Evolutionary conservation across 2,329 filamentous ascomycete species (phyloP).

Genomic region (Berkeleyomyces basicola): DNA sequence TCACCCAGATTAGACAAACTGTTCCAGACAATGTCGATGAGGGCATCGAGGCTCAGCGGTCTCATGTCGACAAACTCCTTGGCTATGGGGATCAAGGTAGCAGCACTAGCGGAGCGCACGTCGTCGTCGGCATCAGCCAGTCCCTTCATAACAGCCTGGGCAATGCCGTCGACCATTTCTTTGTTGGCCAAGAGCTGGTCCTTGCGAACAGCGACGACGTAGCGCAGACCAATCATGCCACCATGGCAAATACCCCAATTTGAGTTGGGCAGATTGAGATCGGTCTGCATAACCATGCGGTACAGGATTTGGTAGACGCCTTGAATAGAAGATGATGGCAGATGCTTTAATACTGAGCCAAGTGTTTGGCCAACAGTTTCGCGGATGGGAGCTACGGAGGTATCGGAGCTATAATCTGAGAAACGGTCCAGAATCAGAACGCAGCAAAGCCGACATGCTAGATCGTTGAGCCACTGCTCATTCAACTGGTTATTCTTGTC

Average conservation of each 20-base stretch:
- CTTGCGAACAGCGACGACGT: conserved; percentile 87
- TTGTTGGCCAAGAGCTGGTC: conserved; percentile 74
- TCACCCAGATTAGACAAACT: conserved; percentile 94
- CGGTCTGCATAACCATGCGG: conserved; percentile 80
- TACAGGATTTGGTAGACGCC: conserved; percentile 73
- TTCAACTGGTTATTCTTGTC: conserved; percentile 66
- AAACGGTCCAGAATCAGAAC: conserved; percentile 97
- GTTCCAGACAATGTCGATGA: conserved; percentile 94
- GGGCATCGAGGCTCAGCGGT: conserved; percentile 55
- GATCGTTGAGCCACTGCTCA: conserved; percentile 75
- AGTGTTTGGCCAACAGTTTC: conserved; percentile 91
- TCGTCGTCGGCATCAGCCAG: conserved; percentile 84
- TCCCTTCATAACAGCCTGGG: conserved; percentile 87
- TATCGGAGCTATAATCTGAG: conserved; percentile 94
- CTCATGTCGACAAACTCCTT: conserved; percentile 84
- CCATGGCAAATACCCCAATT: conserved; percentile 95
- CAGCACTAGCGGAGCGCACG: conserved; percentile 88
- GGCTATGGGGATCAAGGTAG: conserved; percentile 91
- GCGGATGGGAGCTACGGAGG: conserved; percentile 85
- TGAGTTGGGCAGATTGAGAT: conserved; percentile 54
- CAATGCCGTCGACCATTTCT: conserved; percentile 80
- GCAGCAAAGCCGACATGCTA: conserved; percentile 86
- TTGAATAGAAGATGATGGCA: conserved; percentile 64
- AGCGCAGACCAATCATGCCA: conserved; percentile 91
- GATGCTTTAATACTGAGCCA: conserved; percentile 72